Evolutionary conservation across 2,329 filamentous ascomycete species (phyloP), one percentile per base, ranked within the genome.

Genomic region (Aspergillus pseudoglaucus): DNA sequence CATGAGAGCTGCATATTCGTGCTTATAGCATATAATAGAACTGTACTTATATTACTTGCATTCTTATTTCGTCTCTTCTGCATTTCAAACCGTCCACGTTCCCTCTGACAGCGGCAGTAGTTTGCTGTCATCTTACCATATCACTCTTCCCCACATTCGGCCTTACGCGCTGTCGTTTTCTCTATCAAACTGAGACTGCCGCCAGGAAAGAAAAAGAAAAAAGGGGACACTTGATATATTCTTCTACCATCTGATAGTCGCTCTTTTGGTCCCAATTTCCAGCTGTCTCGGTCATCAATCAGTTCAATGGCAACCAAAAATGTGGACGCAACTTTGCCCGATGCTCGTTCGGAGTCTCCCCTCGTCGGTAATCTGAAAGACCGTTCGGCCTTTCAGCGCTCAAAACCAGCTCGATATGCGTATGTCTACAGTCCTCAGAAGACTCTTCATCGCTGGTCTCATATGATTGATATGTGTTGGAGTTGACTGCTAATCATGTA

Each of bases 361-460:
- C 44, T 49, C 15, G 43, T 17, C 23, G 40, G 10, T 12, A 49
- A 27, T 42, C 37, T 53, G 43, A 47, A 46, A 45, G 47, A 51
- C 33, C 49, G 42, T 17, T 46, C 52, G 33, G 46, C 45, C 32
- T 41, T 50, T 47, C 52, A 52, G 38, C 49, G 47, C 42, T 44
- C 48, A 14, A 55, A 48, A 25, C 56, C 58, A 18, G 50, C 47
- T 48, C 60, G 61, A 47, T 60, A 62, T 56, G 55, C 55, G 61
- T 64, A 57, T 46, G 59, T 57, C 44, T 35, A 6, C 20, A n/a
- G 22, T 12, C 10, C 25, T 30, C 10, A 30, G 25, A 30, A 30
- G 25, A 30, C 4, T 12, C 3, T 5, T 10, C 25, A 5, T 10
- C 3, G 25, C 25, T 30, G 9, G 25, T 30, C 4, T 30, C 10